Percentiles rank a stretch among this genome's conserved stretches.
Conservation (phyloP, 805 yeast genomes). For the Yarrowia sp. region DNA sequence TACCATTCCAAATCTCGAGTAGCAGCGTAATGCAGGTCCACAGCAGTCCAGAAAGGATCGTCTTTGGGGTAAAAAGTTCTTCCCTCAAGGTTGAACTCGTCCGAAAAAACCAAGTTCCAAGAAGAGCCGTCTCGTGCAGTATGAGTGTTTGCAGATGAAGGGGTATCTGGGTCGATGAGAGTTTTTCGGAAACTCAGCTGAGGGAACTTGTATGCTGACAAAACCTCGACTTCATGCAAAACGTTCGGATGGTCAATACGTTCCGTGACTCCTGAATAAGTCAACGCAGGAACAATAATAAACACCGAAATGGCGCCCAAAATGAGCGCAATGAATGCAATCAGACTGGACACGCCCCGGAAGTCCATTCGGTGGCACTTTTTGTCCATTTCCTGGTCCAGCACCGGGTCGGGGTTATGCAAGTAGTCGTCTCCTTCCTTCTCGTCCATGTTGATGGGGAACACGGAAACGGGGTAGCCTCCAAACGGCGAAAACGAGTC, state of each 20-base stretch:
- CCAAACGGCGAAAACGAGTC: constrained; percentile 69
- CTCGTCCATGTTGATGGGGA: constrained; percentile 88
- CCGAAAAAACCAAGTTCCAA: constrained; percentile 82
- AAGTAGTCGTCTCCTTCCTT: constrained; percentile 92
- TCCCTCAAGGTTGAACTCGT: constrained; percentile 87
- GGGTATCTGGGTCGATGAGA: constrained; percentile 73
- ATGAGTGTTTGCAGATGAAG: constrained; percentile 50
- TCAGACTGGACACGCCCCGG: constrained; percentile 41
- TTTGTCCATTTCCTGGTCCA: constrained; percentile 76
- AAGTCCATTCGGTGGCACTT: constrained; percentile 40
- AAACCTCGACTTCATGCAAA: constrained; percentile 70
- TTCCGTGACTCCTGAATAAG: constrained; percentile 74
- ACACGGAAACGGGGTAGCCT: constrained; percentile 90
- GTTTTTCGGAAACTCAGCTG: constrained; percentile 62
- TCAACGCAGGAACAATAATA: constrained; percentile 72
- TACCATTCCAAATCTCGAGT: constrained; percentile 94
- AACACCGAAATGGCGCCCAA: constrained; percentile 70
- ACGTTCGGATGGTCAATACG: constrained; percentile 67
- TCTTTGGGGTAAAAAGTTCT: constrained; percentile 87
- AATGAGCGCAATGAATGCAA: constrained; percentile 50
- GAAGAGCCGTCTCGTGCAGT: constrained; percentile 57
- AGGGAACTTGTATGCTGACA: constrained; percentile 92
- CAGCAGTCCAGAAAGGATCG: constrained; percentile 88
- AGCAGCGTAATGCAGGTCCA: constrained; percentile 79
- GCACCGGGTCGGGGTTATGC: constrained; percentile 94